Evolutionary conservation across 2,329 filamentous ascomycete species (phyloP).

Genomic region (Hypoxylon sp.): DNA sequence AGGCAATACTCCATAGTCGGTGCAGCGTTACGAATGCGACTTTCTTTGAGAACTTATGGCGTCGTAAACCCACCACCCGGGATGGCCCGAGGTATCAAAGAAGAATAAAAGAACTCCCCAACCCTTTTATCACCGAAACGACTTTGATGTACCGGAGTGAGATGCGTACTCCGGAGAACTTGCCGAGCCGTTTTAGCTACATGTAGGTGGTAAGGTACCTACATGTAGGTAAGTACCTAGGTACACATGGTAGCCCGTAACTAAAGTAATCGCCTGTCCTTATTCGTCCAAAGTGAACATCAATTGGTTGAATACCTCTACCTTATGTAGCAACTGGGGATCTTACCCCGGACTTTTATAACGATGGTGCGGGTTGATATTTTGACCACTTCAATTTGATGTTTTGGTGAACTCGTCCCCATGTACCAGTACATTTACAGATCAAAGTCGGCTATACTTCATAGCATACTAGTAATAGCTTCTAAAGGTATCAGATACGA

Average conservation of each 20-base stretch:
- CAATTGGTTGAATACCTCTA: not conserved
- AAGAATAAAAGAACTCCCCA: not conserved
- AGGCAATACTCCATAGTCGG: no score
- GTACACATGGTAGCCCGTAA: no score
- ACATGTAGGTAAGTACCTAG: no score
- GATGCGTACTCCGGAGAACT: no score
- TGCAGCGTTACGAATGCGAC: not conserved
- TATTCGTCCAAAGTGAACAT: no score
- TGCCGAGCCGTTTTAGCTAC: no score
- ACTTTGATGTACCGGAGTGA: not conserved
- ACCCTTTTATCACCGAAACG: not conserved
- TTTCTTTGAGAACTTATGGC: not conserved
- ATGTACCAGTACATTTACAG: slow-evolving; percentile 7
- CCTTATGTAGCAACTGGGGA: not conserved
- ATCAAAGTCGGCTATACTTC: not conserved
- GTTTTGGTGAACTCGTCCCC: not conserved
- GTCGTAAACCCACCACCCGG: not conserved
- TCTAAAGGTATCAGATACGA: slow-evolving; percentile 17
- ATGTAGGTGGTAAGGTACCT: no score
- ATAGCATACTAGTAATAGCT: not conserved
- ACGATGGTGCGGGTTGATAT: not conserved
- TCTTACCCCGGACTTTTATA: slow-evolving; percentile 26
- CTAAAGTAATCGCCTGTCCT: no score
- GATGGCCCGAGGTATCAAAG: not conserved
- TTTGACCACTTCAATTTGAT: not conserved